These are phyloP conservation scores for Epichloe sylvatica DNA, from an alignment of 2,329 filamentous ascomycete genomes.

Conservation along the genomic window DNA sequence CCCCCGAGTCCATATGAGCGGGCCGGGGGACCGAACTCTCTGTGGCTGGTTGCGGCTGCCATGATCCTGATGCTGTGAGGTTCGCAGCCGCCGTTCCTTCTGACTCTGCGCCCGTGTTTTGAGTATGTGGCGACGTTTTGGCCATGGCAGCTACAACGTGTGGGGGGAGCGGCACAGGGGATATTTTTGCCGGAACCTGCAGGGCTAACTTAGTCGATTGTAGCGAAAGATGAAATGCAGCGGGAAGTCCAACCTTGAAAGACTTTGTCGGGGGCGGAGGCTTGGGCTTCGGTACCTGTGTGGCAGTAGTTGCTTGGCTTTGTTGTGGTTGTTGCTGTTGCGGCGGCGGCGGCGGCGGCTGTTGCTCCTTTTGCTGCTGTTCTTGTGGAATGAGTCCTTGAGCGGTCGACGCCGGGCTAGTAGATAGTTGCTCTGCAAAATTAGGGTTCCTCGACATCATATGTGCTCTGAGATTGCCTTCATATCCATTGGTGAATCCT, in stretches of 20 bases:
- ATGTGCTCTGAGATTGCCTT: conserved; percentile 35
- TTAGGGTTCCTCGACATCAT: conserved; percentile 22
- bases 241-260: conserved; percentile 20
- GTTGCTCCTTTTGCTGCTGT: neutral
- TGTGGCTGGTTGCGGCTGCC: neutral
- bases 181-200: conserved; percentile 26
- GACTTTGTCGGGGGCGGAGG: conserved; percentile 13
- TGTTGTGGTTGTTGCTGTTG: neutral
- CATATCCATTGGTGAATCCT: conserved; percentile 48
- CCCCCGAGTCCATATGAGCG: neutral
- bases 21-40: neutral
- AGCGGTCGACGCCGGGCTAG: neutral
- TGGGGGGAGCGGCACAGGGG: conserved; percentile 31
- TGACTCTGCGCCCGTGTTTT: neutral
- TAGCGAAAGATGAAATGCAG: conserved; percentile 11
- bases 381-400: neutral
- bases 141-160: conserved; percentile 28
- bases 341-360: neutral
- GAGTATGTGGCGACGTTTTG: neutral
- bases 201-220: conserved; percentile 17
- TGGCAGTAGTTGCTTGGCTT: neutral
- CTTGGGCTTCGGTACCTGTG: conserved; percentile 13
- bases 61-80: conserved; percentile 6
- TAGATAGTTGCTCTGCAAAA: conserved; percentile 11
- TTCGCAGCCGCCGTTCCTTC: conserved; percentile 6